phyloP scores from a whole-genome alignment of 805 yeast species.

The Saturnispora zaruensis region DNA sequence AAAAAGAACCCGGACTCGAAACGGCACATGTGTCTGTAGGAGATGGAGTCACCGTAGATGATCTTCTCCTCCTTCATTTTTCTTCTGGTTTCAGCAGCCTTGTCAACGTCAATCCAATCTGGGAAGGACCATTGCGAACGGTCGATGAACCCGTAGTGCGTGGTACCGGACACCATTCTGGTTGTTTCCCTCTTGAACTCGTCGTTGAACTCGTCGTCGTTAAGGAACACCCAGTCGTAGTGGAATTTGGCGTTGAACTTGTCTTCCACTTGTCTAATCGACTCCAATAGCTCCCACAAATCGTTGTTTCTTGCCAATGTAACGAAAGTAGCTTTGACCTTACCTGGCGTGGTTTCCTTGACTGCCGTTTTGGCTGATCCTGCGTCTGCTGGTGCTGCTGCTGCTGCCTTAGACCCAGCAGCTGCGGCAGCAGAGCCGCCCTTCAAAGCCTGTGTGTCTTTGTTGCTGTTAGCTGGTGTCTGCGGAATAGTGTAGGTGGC shows the following conservation, averaged over 20 bases:
- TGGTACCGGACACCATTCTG: constrained; percentile 64
- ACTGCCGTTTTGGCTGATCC: constrained; percentile 4
- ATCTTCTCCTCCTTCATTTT: constrained; percentile 43
- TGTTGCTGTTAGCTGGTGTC: constrained; percentile 3
- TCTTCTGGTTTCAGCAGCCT: constrained; percentile 48
- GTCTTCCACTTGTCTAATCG: constrained; percentile 78
- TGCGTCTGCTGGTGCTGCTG: neutral
- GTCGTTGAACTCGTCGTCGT: constrained; percentile 76
- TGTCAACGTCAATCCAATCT: constrained; percentile 65
- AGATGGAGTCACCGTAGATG: constrained; percentile 57
- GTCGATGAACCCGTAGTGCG: constrained; percentile 76
- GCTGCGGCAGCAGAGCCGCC: no score
- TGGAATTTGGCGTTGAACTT: constrained; percentile 73
- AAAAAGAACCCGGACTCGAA: constrained; percentile 86
- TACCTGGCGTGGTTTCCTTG: constrained; percentile 20
- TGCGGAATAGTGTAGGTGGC: constrained; percentile 20
- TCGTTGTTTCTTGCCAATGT: constrained; percentile 75
- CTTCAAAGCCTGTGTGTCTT: no score
- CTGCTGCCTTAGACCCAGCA: no score
- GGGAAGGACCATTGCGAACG: constrained; percentile 84
- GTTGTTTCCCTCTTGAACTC: constrained; percentile 67
- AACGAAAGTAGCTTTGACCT: constrained; percentile 72
- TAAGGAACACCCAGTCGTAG: constrained; percentile 93
- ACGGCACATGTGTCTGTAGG: constrained; percentile 88
- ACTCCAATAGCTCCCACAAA: constrained; percentile 47